Evolutionary conservation across 2,329 filamentous ascomycete genomes (phyloP).

Genomic region (Pseudogymnoascus sp.): DNA sequence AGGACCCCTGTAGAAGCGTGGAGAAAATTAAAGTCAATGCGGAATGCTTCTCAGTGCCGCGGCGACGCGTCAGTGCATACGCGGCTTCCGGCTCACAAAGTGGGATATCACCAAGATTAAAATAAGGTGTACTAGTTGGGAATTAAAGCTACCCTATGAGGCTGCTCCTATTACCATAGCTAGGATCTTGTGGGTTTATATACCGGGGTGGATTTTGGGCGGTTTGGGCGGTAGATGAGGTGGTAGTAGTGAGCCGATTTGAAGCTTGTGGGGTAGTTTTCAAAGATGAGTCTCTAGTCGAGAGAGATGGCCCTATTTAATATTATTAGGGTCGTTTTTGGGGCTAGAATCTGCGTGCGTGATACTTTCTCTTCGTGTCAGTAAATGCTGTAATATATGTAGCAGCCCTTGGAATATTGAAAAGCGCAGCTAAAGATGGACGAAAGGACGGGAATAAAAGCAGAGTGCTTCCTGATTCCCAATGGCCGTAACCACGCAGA

Average conservation of each 20-base stretch:
- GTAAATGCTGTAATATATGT: neutral
- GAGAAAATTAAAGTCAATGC: neutral
- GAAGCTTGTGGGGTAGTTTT: neutral
- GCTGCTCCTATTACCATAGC: neutral
- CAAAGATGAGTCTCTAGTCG: neutral
- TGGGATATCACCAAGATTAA: neutral
- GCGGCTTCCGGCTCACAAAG: neutral
- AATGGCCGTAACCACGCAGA: neutral
- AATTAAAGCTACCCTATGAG: conserved; percentile 24
- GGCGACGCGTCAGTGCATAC: neutral
- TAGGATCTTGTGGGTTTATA: neutral
- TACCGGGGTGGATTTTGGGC: neutral
- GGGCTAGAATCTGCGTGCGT: neutral
- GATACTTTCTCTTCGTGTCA: neutral
- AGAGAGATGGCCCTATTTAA: neutral
- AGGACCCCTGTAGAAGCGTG: neutral
- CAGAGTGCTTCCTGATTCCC: neutral
- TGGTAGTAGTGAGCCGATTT: neutral
- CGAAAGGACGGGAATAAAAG: neutral
- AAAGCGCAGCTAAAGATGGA: neutral
- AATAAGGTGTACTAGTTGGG: neutral
- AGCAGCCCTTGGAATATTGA: neutral
- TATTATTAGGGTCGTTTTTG: neutral
- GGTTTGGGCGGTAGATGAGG: neutral
- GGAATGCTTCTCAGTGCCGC: neutral